These are phyloP conservation scores for Phytophthora lateralis DNA, from an alignment of 352 stramenopile genomes.

Conservation along the genomic window DNA sequence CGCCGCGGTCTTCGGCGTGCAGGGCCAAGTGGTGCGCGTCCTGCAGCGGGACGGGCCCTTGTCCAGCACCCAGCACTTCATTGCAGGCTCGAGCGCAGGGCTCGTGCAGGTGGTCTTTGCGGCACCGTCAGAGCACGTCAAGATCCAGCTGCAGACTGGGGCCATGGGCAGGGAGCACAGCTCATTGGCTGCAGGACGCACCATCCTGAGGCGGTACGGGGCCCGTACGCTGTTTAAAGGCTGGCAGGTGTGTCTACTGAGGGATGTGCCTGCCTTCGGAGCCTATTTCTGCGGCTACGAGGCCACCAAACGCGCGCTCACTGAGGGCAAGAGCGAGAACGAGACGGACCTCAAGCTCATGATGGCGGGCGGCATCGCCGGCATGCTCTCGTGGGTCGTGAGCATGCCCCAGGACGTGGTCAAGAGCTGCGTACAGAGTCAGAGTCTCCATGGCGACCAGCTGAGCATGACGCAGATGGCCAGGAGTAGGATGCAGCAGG, in stretches of 20 bases:
- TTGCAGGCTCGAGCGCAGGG: conserved; percentile 56
- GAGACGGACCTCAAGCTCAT: conserved; percentile 68
- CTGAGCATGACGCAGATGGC: conserved; percentile 48
- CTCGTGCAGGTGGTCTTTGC: conserved; percentile 72
- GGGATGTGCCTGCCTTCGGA: conserved; percentile 77
- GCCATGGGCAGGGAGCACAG: conserved; percentile 49
- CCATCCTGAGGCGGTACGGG: conserved; percentile 46
- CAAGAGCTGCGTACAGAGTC: conserved; percentile 88
- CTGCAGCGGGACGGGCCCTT: conserved; percentile 47
- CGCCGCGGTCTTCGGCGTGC: conserved; percentile 78
- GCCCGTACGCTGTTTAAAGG: conserved; percentile 61
- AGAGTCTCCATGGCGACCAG: conserved; percentile 39
- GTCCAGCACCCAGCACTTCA: conserved; percentile 51
- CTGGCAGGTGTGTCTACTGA: conserved; percentile 62
- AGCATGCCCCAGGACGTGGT: conserved; percentile 88
- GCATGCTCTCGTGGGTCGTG: conserved; percentile 75
- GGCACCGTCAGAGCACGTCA: conserved; percentile 73
- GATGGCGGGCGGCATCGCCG: conserved; percentile 69
- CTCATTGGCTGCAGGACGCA: conserved; percentile 51
- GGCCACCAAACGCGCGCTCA: conserved; percentile 58
- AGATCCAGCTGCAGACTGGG: conserved; percentile 81
- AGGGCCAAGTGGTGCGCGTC: conserved; percentile 53
- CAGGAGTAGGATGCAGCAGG: conserved; percentile 44
- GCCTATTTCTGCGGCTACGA: conserved; percentile 84
- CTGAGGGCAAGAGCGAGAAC: conserved; percentile 46